Evolutionary conservation across 2,329 filamentous ascomycete genomes (phyloP).

Genomic region (Arthrobotrys sinensis): DNA sequence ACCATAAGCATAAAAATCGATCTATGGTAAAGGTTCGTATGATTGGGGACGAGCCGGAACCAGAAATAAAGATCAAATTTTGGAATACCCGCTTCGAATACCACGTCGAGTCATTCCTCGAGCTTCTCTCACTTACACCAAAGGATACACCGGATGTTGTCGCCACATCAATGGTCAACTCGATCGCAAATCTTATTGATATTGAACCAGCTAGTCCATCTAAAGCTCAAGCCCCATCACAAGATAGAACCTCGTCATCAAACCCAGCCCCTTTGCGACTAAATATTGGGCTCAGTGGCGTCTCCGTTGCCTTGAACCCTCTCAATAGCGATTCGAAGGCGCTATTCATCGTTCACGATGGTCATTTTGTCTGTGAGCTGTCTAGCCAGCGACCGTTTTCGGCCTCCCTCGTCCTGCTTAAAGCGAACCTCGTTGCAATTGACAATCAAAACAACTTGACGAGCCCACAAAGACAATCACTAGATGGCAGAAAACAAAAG

Average conservation of each 20-base stretch:
- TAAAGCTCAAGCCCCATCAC: conserved; percentile 24
- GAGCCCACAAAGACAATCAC: conserved; percentile 38
- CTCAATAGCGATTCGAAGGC: conserved; percentile 81
- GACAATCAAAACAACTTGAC: conserved; percentile 76
- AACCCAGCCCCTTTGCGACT: conserved; percentile 75
- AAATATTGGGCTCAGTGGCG: conserved; percentile 84
- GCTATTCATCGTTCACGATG: conserved; percentile 83
- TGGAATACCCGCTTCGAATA: conserved; percentile 91
- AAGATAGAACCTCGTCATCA: conserved; percentile 61
- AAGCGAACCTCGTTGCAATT: conserved; percentile 85
- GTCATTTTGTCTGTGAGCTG: conserved; percentile 78
- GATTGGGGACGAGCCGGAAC: conserved; percentile 94
- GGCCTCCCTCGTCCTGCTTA: conserved; percentile 79
- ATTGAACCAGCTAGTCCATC: conserved; percentile 63
- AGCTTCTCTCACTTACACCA: conserved; percentile 79
- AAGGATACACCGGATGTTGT: conserved; percentile 80
- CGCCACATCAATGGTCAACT: conserved; percentile 81
- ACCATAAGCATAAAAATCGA: conserved; percentile 64
- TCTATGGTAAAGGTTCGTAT: conserved; percentile 88
- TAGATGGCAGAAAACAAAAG: conserved; percentile 53
- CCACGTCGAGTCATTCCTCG: conserved; percentile 85
- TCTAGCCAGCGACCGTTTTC: conserved; percentile 77
- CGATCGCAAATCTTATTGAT: conserved; percentile 82
- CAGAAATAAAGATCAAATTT: conserved; percentile 87
- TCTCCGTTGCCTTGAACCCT: conserved; percentile 87